Evolutionary conservation across 768 basidiomycete genomes (phyloP).

Genomic region (Termitomyces sp.): DNA sequence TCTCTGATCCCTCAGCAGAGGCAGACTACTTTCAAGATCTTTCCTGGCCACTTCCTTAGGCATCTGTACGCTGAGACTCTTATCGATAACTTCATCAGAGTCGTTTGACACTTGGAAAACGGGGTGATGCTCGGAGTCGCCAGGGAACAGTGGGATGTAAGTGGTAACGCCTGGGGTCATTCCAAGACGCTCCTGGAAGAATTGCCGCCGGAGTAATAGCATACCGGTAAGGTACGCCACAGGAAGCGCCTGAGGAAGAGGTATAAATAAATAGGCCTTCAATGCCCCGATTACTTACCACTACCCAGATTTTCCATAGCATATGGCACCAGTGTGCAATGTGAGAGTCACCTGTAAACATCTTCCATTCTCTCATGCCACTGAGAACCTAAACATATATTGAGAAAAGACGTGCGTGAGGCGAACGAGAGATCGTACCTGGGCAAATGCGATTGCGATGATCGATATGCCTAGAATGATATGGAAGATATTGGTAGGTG

Average conservation of each 20-base stretch:
- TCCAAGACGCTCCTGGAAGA: conserved; percentile 33
- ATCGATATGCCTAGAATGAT: conserved; percentile 48
- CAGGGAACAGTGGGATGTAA: conserved; percentile 25
- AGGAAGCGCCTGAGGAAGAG: conserved; percentile 35
- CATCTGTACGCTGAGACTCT: conserved; percentile 9
- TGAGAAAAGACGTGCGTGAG: neutral
- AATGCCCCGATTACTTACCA: conserved; percentile 30
- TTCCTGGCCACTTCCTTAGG: conserved; percentile 4
- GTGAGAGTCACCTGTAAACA: conserved; percentile 31
- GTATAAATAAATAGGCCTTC: neutral
- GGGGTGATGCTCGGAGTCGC: conserved; percentile 9
- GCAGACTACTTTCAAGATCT: conserved; percentile 19
- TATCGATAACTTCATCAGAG: conserved; percentile 12
- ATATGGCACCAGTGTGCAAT: conserved; percentile 35
- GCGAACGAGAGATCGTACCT: conserved; percentile 29
- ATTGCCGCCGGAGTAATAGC: conserved; percentile 38
- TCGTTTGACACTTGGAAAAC: conserved; percentile 17
- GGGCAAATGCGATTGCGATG: conserved; percentile 48
- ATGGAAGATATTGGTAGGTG: conserved; percentile 55
- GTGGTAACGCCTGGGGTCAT: conserved; percentile 14
- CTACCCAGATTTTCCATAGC: conserved; percentile 44
- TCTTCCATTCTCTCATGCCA: conserved; percentile 43
- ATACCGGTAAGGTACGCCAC: conserved; percentile 45
- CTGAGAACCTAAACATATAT: conserved; percentile 31
- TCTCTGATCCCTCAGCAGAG: conserved; percentile 17